Evolutionary conservation across 2,329 filamentous ascomycete genomes (phyloP).

Genomic region (Thielaviopsis populi): DNA sequence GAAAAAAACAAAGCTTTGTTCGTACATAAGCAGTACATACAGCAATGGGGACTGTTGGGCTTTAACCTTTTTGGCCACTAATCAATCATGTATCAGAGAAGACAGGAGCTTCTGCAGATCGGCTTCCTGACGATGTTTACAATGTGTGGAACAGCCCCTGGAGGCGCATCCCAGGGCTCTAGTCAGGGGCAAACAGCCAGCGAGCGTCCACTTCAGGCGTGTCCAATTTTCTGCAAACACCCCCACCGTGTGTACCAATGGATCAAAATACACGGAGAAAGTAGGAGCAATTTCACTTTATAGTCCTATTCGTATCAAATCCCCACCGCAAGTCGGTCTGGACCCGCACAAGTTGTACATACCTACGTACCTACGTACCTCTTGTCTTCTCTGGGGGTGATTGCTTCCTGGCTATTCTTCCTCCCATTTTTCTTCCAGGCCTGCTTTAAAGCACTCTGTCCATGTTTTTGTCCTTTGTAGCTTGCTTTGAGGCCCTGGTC

Average conservation of each 20-base stretch:
- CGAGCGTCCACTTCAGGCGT: background rate
- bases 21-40: no score
- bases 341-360: background rate
- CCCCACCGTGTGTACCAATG: background rate
- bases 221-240: background rate
- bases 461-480: background rate
- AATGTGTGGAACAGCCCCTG: slow-evolving; percentile 6
- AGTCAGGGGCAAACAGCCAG: slow-evolving; percentile 10
- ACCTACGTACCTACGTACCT: background rate
- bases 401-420: background rate
- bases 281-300: slow-evolving; percentile 17
- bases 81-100: slow-evolving; percentile 3
- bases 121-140: background rate
- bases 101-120: background rate
- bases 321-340: slow-evolving; percentile 7
- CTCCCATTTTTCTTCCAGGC: background rate
- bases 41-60: background rate
- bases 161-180: slow-evolving; percentile 2
- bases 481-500: background rate
- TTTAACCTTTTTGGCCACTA: background rate
- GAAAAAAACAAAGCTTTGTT: no score
- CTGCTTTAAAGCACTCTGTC: background rate
- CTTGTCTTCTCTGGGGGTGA: background rate
- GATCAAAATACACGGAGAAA: background rate
- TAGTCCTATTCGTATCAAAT: slow-evolving; percentile 15